Base-by-base conservation (phyloP, 352 stramenopile genomes). In the Globisporangium iwayamae region DNA sequence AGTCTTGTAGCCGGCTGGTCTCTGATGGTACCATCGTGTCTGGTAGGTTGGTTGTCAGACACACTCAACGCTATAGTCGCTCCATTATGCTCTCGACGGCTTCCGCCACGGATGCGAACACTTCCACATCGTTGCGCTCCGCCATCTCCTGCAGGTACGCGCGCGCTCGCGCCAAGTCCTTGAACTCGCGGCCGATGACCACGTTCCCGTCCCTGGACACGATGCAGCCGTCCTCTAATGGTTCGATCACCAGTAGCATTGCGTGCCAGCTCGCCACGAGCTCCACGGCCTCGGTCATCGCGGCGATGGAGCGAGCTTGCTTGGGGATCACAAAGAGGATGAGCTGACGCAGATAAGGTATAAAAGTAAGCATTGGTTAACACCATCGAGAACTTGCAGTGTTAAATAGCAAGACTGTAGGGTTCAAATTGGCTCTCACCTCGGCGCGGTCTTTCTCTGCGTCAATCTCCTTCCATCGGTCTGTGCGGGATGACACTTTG, bases 101-200 rank as follows among this genome's bases (percentile, higher is more conserved):
- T 18, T 78, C 62, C 1, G 69, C 67, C 11, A 93, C 84, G 0
- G 79, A 91, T 52, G 80, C 61, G 56, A 94, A 93, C 39, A 96
- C 78, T 11, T 80, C 72, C 6, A 94, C 77, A 60, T 90, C 74
- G 66, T 94, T 84, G 34, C 89, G 84, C 63, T 90, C 75, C 1
- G 89, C 89, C 69, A 90, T 94, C 64, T 97, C 89, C n/a, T 76
- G 72, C 25, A 97, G 65, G 72, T 97, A 97, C 4, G 71, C 69
- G 38, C 88, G 77, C 2, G 85, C 89, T 9, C 89, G 79, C 3
- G 76, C 71, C 13, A 97, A 73, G 67, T 97, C 89, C 62, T 94
- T 87, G 62, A 85, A 88, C 68, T 97, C 85, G 13, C 85, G 77
- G 0, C 83, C 85, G 4, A 62, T 63, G 28, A 93, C 72, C 0